Conservation (phyloP, 2,329 filamentous ascomycete species). For the Xylariales sp. region DNA sequence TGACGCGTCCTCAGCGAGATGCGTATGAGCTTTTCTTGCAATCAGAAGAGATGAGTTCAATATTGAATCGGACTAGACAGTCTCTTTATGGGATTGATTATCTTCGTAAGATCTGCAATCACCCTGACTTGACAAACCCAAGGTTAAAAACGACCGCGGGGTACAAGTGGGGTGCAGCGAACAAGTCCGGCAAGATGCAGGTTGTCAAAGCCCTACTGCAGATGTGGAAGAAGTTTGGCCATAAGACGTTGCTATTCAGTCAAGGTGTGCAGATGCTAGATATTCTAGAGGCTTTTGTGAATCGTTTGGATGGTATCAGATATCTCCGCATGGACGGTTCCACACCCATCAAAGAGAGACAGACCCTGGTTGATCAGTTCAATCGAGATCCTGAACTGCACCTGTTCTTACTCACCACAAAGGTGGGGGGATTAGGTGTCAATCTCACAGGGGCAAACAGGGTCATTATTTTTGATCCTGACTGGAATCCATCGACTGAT, state of each 20-base stretch:
- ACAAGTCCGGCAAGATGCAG: constrained; percentile 91
- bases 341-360: constrained; percentile 83
- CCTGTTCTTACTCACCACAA: constrained; percentile 90
- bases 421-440: constrained; percentile 88
- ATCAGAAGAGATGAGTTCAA: constrained; percentile 82
- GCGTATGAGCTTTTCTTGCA: constrained; percentile 77
- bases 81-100: constrained; percentile 88
- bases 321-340: constrained; percentile 92
- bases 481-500: constrained; percentile 98
- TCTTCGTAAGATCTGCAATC: constrained; percentile 94
- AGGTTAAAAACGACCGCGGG: constrained; percentile 48
- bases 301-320: constrained; percentile 60
- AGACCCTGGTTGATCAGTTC: constrained; percentile 87
- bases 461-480: constrained; percentile 97
- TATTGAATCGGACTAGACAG: constrained; percentile 69
- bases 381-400: constrained; percentile 76
- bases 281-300: constrained; percentile 81
- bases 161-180: constrained; percentile 73
- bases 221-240: constrained; percentile 83
- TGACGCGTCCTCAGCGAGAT: constrained; percentile 73
- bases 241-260: constrained; percentile 90
- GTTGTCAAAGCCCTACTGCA: constrained; percentile 84
- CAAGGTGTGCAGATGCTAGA: constrained; percentile 95
- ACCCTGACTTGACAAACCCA: constrained; percentile 80
- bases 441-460: constrained; percentile 93